Percentiles rank a stretch among this genome's conserved stretches.
Evolutionary conservation across 129 eudicot genomes (phyloP).

Genomic region (Flaveria trinervia): DNA sequence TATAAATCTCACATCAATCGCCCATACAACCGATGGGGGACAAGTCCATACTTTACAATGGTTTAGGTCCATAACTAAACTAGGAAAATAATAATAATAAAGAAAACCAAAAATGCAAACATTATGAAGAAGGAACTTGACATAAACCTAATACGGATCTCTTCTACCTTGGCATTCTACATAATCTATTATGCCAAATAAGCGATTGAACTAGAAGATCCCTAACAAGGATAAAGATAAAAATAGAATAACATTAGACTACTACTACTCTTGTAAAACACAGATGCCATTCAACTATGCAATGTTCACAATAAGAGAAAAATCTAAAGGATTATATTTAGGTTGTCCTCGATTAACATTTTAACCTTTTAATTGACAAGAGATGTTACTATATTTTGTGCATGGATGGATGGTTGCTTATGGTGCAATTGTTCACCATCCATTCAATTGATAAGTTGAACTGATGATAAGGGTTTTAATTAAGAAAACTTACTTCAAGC

Average conservation of each 20-base stretch:
- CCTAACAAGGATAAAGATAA: too few relatives aligned
- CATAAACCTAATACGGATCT: too few relatives aligned
- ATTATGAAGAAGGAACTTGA: not conserved
- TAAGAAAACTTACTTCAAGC: conserved; percentile 61
- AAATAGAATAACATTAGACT: too few relatives aligned
- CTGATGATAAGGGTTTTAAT: not conserved
- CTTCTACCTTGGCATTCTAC: too few relatives aligned
- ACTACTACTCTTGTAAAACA: too few relatives aligned
- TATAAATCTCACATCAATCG: too few relatives aligned
- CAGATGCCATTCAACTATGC: not conserved
- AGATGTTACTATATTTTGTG: conserved; percentile 1
- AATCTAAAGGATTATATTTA: not conserved
- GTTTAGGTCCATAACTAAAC: not conserved
- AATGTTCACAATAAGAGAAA: not conserved
- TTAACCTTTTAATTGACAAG: not conserved
- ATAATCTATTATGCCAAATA: too few relatives aligned
- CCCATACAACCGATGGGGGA: too few relatives aligned
- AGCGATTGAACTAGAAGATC: too few relatives aligned
- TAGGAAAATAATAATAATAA: not conserved
- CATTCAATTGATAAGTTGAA: not conserved
- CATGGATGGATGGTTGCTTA: conserved; percentile 15
- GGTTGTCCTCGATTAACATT: too few relatives aligned
- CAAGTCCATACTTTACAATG: too few relatives aligned
- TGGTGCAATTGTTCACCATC: not conserved
- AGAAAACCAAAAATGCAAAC: not conserved